These are phyloP conservation scores for Smallanthus sonchifolius DNA, from an alignment of 129 eudicot species.

Conservation along the genomic window DNA sequence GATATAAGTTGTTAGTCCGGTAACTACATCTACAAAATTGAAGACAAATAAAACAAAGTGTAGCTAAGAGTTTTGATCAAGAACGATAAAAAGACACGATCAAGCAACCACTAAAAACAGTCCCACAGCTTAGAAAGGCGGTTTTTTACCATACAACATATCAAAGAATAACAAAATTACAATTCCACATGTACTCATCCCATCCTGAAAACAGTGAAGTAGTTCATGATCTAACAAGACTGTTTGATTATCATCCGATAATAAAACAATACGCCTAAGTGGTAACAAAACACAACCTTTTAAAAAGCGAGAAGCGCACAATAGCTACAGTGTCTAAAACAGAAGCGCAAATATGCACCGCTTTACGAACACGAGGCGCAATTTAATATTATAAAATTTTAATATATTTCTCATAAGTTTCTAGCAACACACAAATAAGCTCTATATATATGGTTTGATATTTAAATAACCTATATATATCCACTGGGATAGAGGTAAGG, in stretches of 20 bases:
- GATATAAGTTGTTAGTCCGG: not conserved
- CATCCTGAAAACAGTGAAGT: not conserved
- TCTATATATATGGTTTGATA: too few relatives aligned
- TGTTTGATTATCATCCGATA: not conserved
- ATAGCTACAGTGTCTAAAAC: too few relatives aligned
- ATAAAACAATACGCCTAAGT: not conserved
- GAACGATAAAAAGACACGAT: conserved; percentile 1
- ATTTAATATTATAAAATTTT: too few relatives aligned
- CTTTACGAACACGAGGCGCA: too few relatives aligned
- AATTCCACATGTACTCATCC: not conserved
- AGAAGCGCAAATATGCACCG: too few relatives aligned
- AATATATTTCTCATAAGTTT: too few relatives aligned
- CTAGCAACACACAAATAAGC: too few relatives aligned
- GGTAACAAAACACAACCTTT: not conserved
- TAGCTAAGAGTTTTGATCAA: not conserved
- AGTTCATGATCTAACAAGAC: not conserved
- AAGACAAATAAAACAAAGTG: not conserved
- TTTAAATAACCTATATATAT: too few relatives aligned
- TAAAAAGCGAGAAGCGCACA: too few relatives aligned
- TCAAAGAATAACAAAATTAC: not conserved
- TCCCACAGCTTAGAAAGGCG: not conserved
- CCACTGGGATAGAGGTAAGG: too few relatives aligned
- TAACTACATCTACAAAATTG: not conserved
- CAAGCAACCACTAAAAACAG: not conserved
- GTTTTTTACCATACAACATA: not conserved